Conservation (phyloP, 805 yeast genomes). For the Metschnikowia gelsemii region DNA sequence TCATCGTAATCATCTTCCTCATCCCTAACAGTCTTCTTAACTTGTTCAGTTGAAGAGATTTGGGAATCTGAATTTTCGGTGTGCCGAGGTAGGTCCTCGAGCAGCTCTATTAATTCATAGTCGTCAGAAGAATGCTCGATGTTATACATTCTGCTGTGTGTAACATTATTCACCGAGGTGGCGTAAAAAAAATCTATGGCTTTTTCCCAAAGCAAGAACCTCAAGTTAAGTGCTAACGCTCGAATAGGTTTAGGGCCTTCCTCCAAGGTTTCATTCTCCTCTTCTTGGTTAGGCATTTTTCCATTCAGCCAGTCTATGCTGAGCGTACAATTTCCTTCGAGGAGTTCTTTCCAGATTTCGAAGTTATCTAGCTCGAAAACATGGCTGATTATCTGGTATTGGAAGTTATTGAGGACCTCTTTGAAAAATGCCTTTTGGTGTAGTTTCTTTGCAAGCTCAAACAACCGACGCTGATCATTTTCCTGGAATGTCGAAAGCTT, state of each 20-base stretch:
- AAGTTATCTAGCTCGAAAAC: slow-evolving; percentile 39
- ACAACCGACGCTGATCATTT: slow-evolving; percentile 33
- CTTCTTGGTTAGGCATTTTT: slow-evolving; percentile 10
- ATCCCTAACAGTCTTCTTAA: slow-evolving; percentile 11
- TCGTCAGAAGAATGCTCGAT: slow-evolving; percentile 37
- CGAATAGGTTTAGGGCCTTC: slow-evolving; percentile 39
- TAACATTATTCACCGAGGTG: slow-evolving; percentile 7
- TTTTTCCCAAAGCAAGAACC: slow-evolving; percentile 72
- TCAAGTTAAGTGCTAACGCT: slow-evolving; percentile 55
- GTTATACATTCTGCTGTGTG: slow-evolving; percentile 14
- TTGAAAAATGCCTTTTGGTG: slow-evolving; percentile 34
- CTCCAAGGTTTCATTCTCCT: slow-evolving; percentile 36
- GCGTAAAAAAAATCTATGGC: slow-evolving; percentile 53
- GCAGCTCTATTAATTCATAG: slow-evolving; percentile 34
- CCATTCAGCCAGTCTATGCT: slow-evolving; percentile 20
- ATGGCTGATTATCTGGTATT: slow-evolving; percentile 48
- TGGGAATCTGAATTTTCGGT: background rate
- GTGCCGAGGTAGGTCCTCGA: slow-evolving; percentile 20
- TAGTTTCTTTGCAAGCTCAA: slow-evolving; percentile 36
- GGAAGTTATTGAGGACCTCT: slow-evolving; percentile 49
- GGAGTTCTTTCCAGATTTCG: slow-evolving; percentile 47
- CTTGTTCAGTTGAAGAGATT: background rate
- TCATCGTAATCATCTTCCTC: slow-evolving; percentile 26
- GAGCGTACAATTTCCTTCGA: slow-evolving; percentile 39
- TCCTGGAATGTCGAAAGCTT: slow-evolving; percentile 37